Percentiles rank a stretch among this genome's conserved stretches.
These are phyloP conservation scores for Venturia carpophila DNA, from an alignment of 2,329 filamentous ascomycete species.

Conservation along the genomic window DNA sequence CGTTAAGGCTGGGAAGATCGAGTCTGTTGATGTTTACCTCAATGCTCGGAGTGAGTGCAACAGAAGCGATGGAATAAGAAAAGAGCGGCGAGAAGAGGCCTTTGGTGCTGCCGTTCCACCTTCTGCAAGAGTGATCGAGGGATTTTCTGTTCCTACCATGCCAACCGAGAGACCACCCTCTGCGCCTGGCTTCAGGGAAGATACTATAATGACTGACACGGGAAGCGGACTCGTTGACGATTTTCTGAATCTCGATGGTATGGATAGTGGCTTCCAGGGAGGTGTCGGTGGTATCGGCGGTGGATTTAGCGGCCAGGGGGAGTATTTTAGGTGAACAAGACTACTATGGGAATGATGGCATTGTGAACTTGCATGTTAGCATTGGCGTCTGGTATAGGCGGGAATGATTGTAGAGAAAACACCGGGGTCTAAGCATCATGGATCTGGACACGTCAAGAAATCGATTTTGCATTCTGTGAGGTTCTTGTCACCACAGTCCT, in stretches of 20 bases:
- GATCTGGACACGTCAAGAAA: not conserved
- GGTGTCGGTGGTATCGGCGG: not conserved
- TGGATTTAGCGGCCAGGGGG: not conserved
- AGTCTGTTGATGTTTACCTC: conserved; percentile 39
- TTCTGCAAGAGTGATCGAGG: conserved; percentile 32
- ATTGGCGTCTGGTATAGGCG: not conserved
- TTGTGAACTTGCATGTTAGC: not conserved
- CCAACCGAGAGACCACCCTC: conserved; percentile 12
- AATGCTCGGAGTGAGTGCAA: conserved; percentile 39
- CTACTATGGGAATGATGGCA: not conserved
- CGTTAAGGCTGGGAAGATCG: conserved; percentile 35
- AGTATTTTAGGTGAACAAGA: not conserved
- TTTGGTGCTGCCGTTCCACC: conserved; percentile 36
- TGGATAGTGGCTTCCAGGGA: conserved; percentile 23
- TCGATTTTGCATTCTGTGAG: not conserved
- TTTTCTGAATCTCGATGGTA: conserved; percentile 37
- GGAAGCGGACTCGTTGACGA: conserved; percentile 29
- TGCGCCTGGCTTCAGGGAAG: conserved; percentile 13
- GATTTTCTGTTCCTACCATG: conserved; percentile 29
- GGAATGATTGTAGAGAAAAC: not conserved
- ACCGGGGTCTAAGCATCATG: not conserved
- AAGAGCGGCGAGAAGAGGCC: conserved; percentile 33
- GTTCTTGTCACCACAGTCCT: not conserved
- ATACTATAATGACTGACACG: conserved; percentile 13
- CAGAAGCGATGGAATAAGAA: conserved; percentile 26